A percentile compares a stretch with the other conserved stretches of the same genome.
phyloP scores from a whole-genome alignment of 129 eudicot species.

The Arctium lappa region DNA sequence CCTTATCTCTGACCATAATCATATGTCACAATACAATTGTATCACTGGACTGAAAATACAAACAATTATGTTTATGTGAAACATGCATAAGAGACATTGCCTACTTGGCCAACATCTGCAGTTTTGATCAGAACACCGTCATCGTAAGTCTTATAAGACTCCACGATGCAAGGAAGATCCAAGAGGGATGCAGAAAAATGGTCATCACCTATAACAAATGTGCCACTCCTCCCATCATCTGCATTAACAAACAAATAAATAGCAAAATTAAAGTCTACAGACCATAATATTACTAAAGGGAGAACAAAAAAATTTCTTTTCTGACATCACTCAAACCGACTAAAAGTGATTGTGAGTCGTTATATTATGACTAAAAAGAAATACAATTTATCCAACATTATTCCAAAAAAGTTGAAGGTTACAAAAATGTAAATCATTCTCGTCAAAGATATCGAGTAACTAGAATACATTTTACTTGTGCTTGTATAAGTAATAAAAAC shows the following conservation, averaged over 20 bases:
- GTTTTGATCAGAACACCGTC: conserved; percentile 84
- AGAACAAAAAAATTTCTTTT: too few species aligned
- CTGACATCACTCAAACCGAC: too few species aligned
- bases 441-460: not conserved
- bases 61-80: not conserved
- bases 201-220: conserved; percentile 66
- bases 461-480: not conserved
- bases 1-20: conserved; percentile 80
- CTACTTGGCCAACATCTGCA: conserved; percentile 92
- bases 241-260: conserved; percentile 18
- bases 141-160: conserved; percentile 89
- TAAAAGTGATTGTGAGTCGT: too few species aligned
- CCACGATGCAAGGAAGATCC: conserved; percentile 84
- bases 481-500: not conserved
- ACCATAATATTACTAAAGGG: not conserved
- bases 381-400: too few species aligned
- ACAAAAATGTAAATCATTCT: too few species aligned
- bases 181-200: conserved; percentile 74
- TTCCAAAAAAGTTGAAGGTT: too few species aligned
- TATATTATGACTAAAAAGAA: too few species aligned
- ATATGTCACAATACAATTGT: conserved; percentile 45
- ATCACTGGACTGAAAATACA: conserved; percentile 6
- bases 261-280: not conserved
- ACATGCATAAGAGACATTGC: not conserved
- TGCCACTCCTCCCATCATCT: conserved; percentile 92